These are phyloP conservation scores for Aphanomyces euteiches DNA, from an alignment of 352 stramenopile genomes.

Conservation along the genomic window DNA sequence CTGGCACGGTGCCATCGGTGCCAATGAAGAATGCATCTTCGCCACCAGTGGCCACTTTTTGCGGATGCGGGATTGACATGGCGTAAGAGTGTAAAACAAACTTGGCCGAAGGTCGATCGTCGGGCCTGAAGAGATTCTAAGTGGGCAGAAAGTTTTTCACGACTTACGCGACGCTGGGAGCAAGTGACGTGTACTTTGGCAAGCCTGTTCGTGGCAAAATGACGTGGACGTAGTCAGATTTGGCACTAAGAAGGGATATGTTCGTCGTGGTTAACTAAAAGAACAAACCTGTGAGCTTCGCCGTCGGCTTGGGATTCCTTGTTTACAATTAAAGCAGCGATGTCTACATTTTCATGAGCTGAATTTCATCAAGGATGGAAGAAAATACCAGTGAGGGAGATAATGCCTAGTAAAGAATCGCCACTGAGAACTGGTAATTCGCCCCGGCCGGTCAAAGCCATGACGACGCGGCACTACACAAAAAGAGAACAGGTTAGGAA, in stretches of 20 bases:
- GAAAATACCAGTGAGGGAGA: slow-evolving; percentile 58
- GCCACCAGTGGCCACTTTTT: slow-evolving; percentile 65
- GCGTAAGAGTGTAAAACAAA: slow-evolving; percentile 70
- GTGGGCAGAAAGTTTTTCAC: background rate
- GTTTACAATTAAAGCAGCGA: slow-evolving; percentile 14
- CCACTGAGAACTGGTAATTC: slow-evolving; percentile 67
- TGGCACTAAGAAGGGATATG: slow-evolving; percentile 52
- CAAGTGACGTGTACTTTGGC: slow-evolving; percentile 62
- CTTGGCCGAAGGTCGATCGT: background rate
- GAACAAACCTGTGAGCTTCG: slow-evolving; percentile 23
- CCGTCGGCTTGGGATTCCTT: slow-evolving; percentile 20
- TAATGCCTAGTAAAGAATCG: slow-evolving; percentile 63
- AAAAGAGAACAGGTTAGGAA: background rate
- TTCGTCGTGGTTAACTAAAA: slow-evolving; percentile 22
- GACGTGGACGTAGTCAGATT: slow-evolving; percentile 87
- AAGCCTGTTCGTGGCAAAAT: slow-evolving; percentile 78
- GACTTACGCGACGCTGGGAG: slow-evolving; percentile 30
- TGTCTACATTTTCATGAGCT: slow-evolving; percentile 6
- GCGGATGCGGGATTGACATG: slow-evolving; percentile 72
- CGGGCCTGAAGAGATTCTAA: background rate
- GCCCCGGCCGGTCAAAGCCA: slow-evolving; percentile 63
- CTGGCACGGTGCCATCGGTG: slow-evolving; percentile 55
- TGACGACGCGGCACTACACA: slow-evolving; percentile 67
- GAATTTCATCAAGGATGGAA: background rate
- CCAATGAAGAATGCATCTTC: slow-evolving; percentile 95